These are phyloP conservation scores for Diplosphaera chodatii DNA, from an alignment of 139 green algal species.

Conservation along the genomic window DNA sequence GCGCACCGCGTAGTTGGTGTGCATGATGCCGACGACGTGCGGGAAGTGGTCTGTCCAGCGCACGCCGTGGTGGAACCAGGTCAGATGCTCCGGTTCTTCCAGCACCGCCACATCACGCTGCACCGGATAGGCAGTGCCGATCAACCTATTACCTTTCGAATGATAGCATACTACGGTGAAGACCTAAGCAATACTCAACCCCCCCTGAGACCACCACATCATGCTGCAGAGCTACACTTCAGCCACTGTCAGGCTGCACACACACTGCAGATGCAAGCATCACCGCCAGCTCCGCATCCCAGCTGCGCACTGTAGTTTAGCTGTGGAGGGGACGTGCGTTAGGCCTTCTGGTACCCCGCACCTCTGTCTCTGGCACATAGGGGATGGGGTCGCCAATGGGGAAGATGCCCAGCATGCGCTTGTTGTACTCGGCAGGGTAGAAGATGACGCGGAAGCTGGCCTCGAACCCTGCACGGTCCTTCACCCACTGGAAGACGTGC, in stretches of 20 bases:
- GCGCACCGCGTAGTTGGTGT: constrained; percentile 99
- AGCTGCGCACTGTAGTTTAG: too few species aligned
- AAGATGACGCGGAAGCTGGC: constrained; percentile 88
- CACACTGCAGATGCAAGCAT: too few species aligned
- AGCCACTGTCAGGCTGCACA: too few species aligned
- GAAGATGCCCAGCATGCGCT: constrained; percentile 83
- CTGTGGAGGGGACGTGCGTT: too few species aligned
- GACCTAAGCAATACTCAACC: too few species aligned
- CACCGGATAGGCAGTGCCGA: too few species aligned
- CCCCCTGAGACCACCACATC: too few species aligned
- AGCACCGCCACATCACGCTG: constrained; percentile 90
- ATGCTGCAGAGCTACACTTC: too few species aligned
- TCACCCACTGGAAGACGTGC: constrained; percentile 85
- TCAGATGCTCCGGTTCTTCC: constrained; percentile 98
- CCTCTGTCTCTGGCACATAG: constrained; percentile 81
- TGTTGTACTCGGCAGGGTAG: constrained; percentile 83
- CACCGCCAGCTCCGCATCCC: too few species aligned
- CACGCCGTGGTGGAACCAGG: constrained; percentile 95
- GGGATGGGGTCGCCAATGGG: constrained; percentile 91
- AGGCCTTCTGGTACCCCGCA: too few species aligned
- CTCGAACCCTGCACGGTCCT: constrained; percentile 76
- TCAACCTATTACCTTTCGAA: too few species aligned
- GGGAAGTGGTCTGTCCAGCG: constrained; percentile 96
- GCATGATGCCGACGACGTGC: constrained; percentile 92
- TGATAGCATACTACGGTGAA: too few species aligned